Base-by-base conservation (phyloP, 2,329 filamentous ascomycete species). In the Cercospora janseana region DNA sequence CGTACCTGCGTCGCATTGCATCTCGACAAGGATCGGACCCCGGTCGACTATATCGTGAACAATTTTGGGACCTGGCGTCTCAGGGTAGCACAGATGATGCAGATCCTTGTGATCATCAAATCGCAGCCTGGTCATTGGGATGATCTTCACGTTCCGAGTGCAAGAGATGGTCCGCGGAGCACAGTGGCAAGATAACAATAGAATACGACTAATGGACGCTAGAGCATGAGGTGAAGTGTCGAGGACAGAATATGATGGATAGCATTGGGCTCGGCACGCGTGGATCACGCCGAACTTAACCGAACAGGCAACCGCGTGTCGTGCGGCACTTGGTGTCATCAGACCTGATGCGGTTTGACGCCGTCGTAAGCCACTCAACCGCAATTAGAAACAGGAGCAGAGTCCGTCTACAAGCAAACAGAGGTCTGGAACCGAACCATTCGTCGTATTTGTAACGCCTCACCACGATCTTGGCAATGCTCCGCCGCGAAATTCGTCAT, bases 401-500 rank as follows among this genome's bases (percentile, higher is more conserved):
- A 26, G 26, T 40, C 35, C 20, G 20, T 15, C 16, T 40, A 23
- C 35, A 40, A 23, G 26, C 35, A 29, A 37, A 49, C 20, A 49
- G 31, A 45, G 23, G 4, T 10, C 29, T 45, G 7, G 46, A 34
- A 32, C 49, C 23, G 20, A 37, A 50, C 18, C 29, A 15, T 46
- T 26, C 41, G 44, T 35, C 45, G 32, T 49, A 8, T 41, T 31
- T 28, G 45, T 42, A 35, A 35, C 28, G 23, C 35, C 21, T 40
- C n/a, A 40, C 35, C 21, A 40, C 35, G 26, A 24, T n/a, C 35
- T 23, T 40, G n/a, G 9, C 21, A 13, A 20, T 13, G 20, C 34
- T 23, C 20, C 9, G n/a, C 35, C 20, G 26, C 35, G 20, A 26
- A 23, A 26, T 40, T 6, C 21, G 20, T 38, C 21, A n/a, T 40